Conservation (phyloP, 164 flowering plant genomes). For the Magnolia changhungtana region DNA sequence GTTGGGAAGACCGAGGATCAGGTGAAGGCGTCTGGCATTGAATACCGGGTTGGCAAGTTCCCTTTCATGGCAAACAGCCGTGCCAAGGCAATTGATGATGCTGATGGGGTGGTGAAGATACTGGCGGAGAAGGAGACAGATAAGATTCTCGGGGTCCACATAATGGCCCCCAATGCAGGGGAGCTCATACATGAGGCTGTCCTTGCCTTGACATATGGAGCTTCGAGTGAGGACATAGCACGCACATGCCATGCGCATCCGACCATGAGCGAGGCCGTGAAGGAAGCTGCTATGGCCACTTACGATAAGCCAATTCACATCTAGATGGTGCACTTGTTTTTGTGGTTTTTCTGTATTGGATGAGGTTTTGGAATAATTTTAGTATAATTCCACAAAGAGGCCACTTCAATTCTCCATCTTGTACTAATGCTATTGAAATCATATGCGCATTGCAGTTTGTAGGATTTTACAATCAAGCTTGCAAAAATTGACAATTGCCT, state of each 20-base stretch:
- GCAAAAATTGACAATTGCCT: neutral
- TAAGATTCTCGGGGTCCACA: constrained; percentile 86
- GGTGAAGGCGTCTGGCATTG: constrained; percentile 63
- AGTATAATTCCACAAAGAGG: neutral
- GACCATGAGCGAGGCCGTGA: constrained; percentile 87
- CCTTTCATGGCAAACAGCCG: constrained; percentile 90
- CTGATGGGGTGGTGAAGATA: constrained; percentile 88
- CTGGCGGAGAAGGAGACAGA: constrained; percentile 82
- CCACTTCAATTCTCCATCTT: neutral
- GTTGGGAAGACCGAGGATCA: constrained; percentile 95
- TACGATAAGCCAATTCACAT: constrained; percentile 95
- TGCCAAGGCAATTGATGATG: constrained; percentile 89
- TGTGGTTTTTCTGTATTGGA: neutral
- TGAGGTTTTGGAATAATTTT: neutral
- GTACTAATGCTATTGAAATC: neutral
- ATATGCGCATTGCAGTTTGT: neutral
- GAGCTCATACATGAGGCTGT: constrained; percentile 93
- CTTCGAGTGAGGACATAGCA: constrained; percentile 88
- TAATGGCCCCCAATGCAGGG: constrained; percentile 87
- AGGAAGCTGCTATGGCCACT: constrained; percentile 97
- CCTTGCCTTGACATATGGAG: constrained; percentile 80
- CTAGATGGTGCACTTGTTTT: constrained; percentile 6
- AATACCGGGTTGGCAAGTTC: constrained; percentile 77
- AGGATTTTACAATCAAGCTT: neutral
- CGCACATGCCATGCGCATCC: constrained; percentile 97